phyloP scores from a whole-genome alignment of 2,329 filamentous ascomycete species.

The Colletotrichum tanaceti region DNA sequence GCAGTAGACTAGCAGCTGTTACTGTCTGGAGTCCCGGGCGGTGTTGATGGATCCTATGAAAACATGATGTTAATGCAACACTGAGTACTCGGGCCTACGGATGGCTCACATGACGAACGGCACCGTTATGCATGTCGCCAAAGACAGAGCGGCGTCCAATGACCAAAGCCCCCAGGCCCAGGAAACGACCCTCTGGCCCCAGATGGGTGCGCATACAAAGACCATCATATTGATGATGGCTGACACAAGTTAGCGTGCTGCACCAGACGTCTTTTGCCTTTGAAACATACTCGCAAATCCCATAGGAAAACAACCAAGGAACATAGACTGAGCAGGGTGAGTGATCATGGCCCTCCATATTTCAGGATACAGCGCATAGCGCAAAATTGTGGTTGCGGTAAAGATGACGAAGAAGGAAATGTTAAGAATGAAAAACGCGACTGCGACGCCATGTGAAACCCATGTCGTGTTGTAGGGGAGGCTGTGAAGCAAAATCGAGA shows the following conservation, averaged over 20 bases:
- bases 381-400: conserved; percentile 63
- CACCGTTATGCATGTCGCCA: conserved; percentile 65
- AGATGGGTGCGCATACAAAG: conserved; percentile 67
- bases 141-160: conserved; percentile 64
- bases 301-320: conserved; percentile 77
- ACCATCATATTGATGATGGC: conserved; percentile 74
- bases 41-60: conserved; percentile 52
- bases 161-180: conserved; percentile 70
- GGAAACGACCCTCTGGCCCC: conserved; percentile 68
- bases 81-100: background rate
- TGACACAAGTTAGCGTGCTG: conserved; percentile 35
- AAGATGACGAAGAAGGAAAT: conserved; percentile 67
- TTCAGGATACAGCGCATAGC: conserved; percentile 73
- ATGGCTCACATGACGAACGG: conserved; percentile 65
- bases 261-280: background rate
- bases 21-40: conserved; percentile 65
- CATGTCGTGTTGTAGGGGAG: conserved; percentile 70
- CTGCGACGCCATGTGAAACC: conserved; percentile 57
- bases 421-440: conserved; percentile 71
- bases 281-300: conserved; percentile 65
- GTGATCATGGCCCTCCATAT: conserved; percentile 75
- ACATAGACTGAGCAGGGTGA: conserved; percentile 75
- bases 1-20: conserved; percentile 73
- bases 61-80: background rate
- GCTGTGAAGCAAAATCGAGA: conserved; percentile 70